Percentiles rank a stretch among this genome's conserved stretches.
These are phyloP conservation scores for Monosporascus sp. DNA, from an alignment of 2,329 filamentous ascomycete species.

Conservation along the genomic window DNA sequence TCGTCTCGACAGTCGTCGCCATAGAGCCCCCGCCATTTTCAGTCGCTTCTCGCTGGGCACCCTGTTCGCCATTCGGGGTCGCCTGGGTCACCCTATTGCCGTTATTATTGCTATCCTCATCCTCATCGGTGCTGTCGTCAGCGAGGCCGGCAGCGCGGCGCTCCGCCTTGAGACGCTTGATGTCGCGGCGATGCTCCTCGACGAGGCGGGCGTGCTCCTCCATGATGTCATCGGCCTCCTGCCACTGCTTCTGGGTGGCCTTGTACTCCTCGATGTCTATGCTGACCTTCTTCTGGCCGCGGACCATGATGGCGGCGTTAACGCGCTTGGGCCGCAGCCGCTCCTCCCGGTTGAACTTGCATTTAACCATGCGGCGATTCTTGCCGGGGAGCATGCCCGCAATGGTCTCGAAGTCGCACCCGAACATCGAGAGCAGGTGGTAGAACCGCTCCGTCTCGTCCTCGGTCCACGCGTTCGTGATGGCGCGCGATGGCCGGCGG, in stretches of 20 bases:
- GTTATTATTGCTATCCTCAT: conserved; percentile 39
- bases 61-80: neutral
- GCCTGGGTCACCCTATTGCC: conserved; percentile 25
- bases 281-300: conserved; percentile 48
- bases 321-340: conserved; percentile 58
- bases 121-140: conserved; percentile 32
- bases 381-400: conserved; percentile 68
- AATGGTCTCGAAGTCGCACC: conserved; percentile 80
- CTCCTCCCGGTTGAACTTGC: conserved; percentile 80
- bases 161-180: conserved; percentile 40
- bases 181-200: conserved; percentile 39
- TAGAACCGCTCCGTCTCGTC: conserved; percentile 72
- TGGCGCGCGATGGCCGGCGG: conserved; percentile 54
- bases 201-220: conserved; percentile 43
- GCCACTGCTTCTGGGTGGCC: conserved; percentile 36
- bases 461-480: conserved; percentile 62
- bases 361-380: conserved; percentile 69
- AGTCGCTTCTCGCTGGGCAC: conserved; percentile 31
- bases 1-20: conserved; percentile 5
- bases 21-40: conserved; percentile 26
- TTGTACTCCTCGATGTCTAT: conserved; percentile 60
- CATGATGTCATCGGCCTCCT: conserved; percentile 51
- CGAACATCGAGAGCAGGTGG: conserved; percentile 67
- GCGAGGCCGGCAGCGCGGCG: conserved; percentile 25
- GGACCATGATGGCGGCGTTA: conserved; percentile 53